These are phyloP conservation scores for Xylaria sp. DNA, from an alignment of 2,329 filamentous ascomycete species.

Conservation along the genomic window DNA sequence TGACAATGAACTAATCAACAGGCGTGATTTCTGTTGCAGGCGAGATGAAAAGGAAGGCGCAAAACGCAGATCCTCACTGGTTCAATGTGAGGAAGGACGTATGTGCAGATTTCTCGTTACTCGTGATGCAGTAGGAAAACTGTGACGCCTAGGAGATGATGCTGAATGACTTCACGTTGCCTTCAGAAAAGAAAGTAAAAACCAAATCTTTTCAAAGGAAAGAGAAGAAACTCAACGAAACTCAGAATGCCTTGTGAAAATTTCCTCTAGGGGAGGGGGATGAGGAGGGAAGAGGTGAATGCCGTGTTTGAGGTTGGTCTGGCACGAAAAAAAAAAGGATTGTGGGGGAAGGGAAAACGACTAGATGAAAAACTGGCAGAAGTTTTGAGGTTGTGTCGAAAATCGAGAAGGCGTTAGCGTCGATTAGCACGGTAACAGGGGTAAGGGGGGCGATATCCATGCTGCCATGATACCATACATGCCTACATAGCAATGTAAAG, in stretches of 20 bases:
- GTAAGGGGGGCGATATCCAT: not conserved
- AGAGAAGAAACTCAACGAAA: constrained; percentile 39
- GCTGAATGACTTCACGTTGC: constrained; percentile 42
- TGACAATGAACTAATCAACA: not conserved
- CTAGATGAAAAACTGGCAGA: constrained; percentile 30
- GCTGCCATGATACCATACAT: not conserved
- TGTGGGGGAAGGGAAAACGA: constrained; percentile 32
- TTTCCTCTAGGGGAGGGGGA: constrained; percentile 17
- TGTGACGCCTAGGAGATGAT: constrained; percentile 23
- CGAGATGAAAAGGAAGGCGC: constrained; percentile 2
- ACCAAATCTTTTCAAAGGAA: constrained; percentile 48
- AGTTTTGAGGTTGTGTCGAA: constrained; percentile 30
- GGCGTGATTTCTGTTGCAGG: constrained; percentile 12
- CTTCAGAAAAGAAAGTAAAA: constrained; percentile 46
- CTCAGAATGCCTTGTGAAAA: constrained; percentile 27
- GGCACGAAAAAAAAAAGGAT: constrained; percentile 27
- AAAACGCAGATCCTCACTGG: constrained; percentile 18
- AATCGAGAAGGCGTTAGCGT: constrained; percentile 28
- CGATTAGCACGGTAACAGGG: not conserved
- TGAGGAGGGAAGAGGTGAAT: constrained; percentile 16
- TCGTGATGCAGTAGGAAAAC: constrained; percentile 8
- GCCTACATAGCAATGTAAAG: not conserved
- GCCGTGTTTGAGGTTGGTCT: constrained; percentile 28
- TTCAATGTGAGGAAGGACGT: constrained; percentile 15
- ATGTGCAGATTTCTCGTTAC: constrained; percentile 10